phyloP scores from a whole-genome alignment of 148 eudicot genomes.

The Camellia sinensis region DNA sequence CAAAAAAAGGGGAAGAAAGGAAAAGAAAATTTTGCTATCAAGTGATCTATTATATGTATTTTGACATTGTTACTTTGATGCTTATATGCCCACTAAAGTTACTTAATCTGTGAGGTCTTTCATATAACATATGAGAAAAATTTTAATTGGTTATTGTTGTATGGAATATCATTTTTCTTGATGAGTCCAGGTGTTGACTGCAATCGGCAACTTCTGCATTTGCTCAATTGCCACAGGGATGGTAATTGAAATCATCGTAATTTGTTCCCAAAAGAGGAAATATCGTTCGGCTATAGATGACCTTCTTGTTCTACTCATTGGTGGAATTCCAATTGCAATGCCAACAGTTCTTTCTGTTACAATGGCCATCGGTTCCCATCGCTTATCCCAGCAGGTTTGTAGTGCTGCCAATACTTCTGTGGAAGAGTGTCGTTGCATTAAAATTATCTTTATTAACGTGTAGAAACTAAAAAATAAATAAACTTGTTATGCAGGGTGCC shows the following conservation, averaged over 20 bases:
- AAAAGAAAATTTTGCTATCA: not conserved
- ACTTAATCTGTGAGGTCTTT: not conserved
- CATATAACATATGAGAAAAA: not conserved
- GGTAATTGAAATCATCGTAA: constrained; percentile 58
- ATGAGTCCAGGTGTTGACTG: constrained; percentile 54
- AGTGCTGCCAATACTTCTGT: not conserved
- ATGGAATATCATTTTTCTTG: not conserved
- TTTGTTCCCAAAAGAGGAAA: constrained; percentile 44
- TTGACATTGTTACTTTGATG: not conserved
- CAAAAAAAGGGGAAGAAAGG: too few relatives aligned
- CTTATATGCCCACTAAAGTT: not conserved
- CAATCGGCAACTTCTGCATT: constrained; percentile 89
- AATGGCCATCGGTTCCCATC: constrained; percentile 86
- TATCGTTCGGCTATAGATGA: constrained; percentile 67
- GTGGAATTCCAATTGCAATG: constrained; percentile 91
- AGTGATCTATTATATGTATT: not conserved
- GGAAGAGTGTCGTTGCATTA: not conserved
- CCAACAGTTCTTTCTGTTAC: constrained; percentile 87
- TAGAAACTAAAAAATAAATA: not conserved
- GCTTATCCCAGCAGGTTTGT: constrained; percentile 65
- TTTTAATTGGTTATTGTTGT: not conserved
- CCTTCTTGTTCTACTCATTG: constrained; percentile 71
- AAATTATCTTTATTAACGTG: not conserved
- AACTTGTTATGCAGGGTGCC: constrained; percentile 43
- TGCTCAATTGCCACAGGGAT: constrained; percentile 85